A percentile compares a stretch with the other conserved stretches of the same genome.
Conservation (phyloP, 345 rosid genomes). For the Carallia brachiata region DNA sequence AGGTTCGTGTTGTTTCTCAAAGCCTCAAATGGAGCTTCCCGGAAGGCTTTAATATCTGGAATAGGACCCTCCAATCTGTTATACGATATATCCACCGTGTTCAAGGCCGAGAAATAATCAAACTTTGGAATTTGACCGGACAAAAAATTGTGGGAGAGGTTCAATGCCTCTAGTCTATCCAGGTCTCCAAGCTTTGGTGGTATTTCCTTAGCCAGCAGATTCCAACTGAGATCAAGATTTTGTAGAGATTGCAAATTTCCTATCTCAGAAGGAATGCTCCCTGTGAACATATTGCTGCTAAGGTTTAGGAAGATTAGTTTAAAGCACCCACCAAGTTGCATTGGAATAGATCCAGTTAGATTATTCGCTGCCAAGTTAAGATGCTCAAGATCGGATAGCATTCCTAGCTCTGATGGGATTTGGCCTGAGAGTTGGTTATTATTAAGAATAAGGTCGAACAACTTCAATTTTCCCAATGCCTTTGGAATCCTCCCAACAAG, state of each 20-base stretch:
- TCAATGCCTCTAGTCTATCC: neutral
- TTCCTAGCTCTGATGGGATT: constrained; percentile 24
- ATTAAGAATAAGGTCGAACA: constrained; percentile 3
- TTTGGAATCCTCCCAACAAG: constrained; percentile 13
- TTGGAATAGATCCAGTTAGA: constrained; percentile 28
- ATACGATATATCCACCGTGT: too few relatives aligned
- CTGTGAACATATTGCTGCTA: neutral
- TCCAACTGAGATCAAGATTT: neutral
- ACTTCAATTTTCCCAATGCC: constrained; percentile 1
- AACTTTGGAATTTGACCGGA: neutral
- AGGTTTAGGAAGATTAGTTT: neutral
- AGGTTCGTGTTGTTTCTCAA: neutral
- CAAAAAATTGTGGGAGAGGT: neutral
- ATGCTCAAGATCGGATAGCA: constrained; percentile 10
- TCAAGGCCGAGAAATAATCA: neutral
- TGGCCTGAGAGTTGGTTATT: constrained; percentile 4
- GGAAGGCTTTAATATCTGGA: neutral
- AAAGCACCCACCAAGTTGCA: neutral
- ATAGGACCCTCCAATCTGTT: neutral
- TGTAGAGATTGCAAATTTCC: neutral
- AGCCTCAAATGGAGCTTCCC: neutral
- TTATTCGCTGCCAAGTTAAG: constrained; percentile 24
- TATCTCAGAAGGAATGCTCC: neutral
- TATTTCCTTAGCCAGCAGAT: neutral
- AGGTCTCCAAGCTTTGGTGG: neutral